These are phyloP conservation scores for Daedaleopsis sinensis DNA, from an alignment of 768 basidiomycete genomes.

Conservation along the genomic window DNA sequence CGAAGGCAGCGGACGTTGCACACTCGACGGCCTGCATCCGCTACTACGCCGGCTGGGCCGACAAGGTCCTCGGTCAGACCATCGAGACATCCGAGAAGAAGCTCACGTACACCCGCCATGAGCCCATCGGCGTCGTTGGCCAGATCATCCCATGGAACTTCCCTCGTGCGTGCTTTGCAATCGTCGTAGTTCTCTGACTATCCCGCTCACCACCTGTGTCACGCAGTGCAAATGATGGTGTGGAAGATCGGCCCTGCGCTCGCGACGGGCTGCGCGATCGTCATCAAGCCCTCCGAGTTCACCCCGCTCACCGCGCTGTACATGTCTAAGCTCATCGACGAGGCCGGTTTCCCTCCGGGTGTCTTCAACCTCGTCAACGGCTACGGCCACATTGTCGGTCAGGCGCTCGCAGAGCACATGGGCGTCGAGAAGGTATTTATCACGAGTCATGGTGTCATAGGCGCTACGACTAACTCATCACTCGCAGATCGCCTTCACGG, in stretches of 20 bases:
- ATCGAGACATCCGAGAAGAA: slow-evolving; percentile 60
- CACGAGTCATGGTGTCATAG: not conserved
- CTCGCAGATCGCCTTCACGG: slow-evolving; percentile 64
- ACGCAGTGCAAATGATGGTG: slow-evolving; percentile 51
- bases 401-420: slow-evolving; percentile 57
- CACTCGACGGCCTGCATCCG: slow-evolving; percentile 53
- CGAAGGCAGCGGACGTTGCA: slow-evolving; percentile 52
- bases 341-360: slow-evolving; percentile 67
- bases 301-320: slow-evolving; percentile 60
- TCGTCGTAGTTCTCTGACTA: not conserved
- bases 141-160: slow-evolving; percentile 75
- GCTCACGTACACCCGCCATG: slow-evolving; percentile 62
- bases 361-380: slow-evolving; percentile 64
- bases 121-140: slow-evolving; percentile 59
- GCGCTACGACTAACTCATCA: too few species aligned
- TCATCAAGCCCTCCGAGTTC: slow-evolving; percentile 70
- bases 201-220: not conserved
- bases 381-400: slow-evolving; percentile 56
- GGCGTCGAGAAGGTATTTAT: slow-evolving; percentile 52
- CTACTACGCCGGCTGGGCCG: slow-evolving; percentile 92
- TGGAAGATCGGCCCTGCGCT: slow-evolving; percentile 70
- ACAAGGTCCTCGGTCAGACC: slow-evolving; percentile 78
- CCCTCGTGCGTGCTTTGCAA: slow-evolving; percentile 39
- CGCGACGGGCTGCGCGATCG: slow-evolving; percentile 61
- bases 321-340: slow-evolving; percentile 45